Base-by-base conservation (phyloP, 257 asterid genomes). In the Solanum rostratum region DNA sequence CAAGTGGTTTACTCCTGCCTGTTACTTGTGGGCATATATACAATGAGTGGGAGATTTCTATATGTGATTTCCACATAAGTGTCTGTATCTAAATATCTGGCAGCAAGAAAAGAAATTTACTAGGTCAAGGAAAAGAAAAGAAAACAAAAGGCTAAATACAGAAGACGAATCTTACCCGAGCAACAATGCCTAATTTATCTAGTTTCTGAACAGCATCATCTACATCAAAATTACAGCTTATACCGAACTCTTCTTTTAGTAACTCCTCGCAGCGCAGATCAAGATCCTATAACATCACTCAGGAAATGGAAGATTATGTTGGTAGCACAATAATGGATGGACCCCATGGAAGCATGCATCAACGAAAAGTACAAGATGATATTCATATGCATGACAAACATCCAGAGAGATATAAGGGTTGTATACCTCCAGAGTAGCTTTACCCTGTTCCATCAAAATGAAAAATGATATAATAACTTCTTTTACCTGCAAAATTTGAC, bases 381-480 rank as follows among this genome's bases (percentile, higher is more conserved):
- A 76, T 15, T 49, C 81, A 49, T 76, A 76, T 49, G 81, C 20
- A 74, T 30, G 68, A 63, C 82, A 85, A 86, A 86, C 71, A 79
- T 85, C 81, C 54, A 43, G 60, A n/a, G 54, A 70, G 62, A 74
- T n/a, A 37, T 30, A 52, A 30, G 87, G 68, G 20, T 33, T 79
- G 59, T 73, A 60, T 88, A 96, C 99, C 98, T 94, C 92, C 84
- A 96, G 89, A 85, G 99, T 94, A 49, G 98, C 94, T 90, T 96
- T 94, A 86, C 98, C 99, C 90, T 94, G 98, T 87, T 94, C 98
- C 98, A 96, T 96, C 89, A 96, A 88, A 89, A 96, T 92, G 89
- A 96, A 96, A 87, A 94, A 96, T 68, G 97, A 92, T 89, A 96
- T 92, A 88, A 96, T 94, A 76, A 96, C 99, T 92, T 96, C 99